Evolutionary conservation across 805 yeast species (phyloP).

Genomic region (Saccharomycopsis fermentans): DNA sequence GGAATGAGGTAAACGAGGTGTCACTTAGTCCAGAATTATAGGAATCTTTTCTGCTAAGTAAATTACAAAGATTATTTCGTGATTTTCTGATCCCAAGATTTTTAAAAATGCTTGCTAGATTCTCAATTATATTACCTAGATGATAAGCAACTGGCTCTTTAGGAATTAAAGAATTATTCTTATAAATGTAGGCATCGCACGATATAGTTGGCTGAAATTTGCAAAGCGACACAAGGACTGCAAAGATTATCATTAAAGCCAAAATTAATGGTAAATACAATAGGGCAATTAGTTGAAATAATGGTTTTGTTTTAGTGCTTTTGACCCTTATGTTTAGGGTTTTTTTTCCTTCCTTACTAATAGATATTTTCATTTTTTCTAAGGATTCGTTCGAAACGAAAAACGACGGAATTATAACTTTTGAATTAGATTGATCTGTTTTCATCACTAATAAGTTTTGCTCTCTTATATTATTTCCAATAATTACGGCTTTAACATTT

Average conservation of each 20-base stretch:
- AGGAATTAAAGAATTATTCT: background rate
- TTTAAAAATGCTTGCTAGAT: background rate
- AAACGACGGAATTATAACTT: constrained; percentile 39
- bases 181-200: background rate
- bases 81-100: background rate
- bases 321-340: constrained; percentile 18
- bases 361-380: constrained; percentile 23
- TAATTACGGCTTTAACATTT: constrained; percentile 43
- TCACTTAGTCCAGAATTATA: background rate
- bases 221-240: constrained; percentile 6
- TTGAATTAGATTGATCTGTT: constrained; percentile 34
- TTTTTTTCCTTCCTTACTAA: constrained; percentile 15
- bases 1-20: background rate
- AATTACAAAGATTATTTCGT: background rate
- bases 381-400: constrained; percentile 38
- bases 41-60: background rate
- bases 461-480: constrained; percentile 42
- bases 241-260: constrained; percentile 8
- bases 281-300: constrained; percentile 30
- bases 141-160: background rate
- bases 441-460: constrained; percentile 46
- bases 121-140: background rate
- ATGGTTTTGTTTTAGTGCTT: constrained; percentile 23
- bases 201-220: constrained; percentile 9
- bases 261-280: constrained; percentile 12